Conservation (phyloP, 208 protist genomes). For the Leishmania arabica region DNA sequence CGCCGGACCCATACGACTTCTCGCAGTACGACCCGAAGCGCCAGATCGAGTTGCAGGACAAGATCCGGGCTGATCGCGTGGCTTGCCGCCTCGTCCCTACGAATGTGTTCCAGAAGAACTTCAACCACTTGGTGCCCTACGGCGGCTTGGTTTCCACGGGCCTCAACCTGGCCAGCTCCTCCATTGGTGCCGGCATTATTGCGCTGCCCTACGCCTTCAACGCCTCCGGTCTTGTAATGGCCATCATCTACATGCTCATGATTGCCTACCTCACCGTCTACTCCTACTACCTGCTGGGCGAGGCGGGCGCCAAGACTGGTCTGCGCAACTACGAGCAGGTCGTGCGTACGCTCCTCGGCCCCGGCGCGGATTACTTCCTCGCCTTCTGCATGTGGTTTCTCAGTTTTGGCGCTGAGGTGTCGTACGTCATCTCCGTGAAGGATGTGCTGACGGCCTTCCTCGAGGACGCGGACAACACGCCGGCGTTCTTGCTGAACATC, state of each 20-base stretch:
- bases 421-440: slow-evolving; percentile 75
- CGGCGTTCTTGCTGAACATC: slow-evolving; percentile 31
- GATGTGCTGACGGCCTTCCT: slow-evolving; percentile 63
- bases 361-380: slow-evolving; percentile 57
- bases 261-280: slow-evolving; percentile 55
- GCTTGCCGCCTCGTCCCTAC: slow-evolving; percentile 25
- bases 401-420: slow-evolving; percentile 62
- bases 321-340: slow-evolving; percentile 51
- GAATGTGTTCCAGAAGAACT: slow-evolving; percentile 34
- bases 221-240: slow-evolving; percentile 47
- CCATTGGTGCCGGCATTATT: slow-evolving; percentile 67
- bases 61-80: slow-evolving; percentile 25
- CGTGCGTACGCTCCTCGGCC: slow-evolving; percentile 46
- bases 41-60: background rate
- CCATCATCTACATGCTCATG: slow-evolving; percentile 31
- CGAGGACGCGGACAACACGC: slow-evolving; percentile 28
- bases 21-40: slow-evolving; percentile 9
- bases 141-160: slow-evolving; percentile 52
- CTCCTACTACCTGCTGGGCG: slow-evolving; percentile 54
- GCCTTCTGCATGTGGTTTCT: slow-evolving; percentile 56
- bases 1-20: slow-evolving; percentile 17
- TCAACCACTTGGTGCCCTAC: slow-evolving; percentile 51
- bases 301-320: slow-evolving; percentile 34
- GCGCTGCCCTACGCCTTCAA: slow-evolving; percentile 56
- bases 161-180: slow-evolving; percentile 54